Base-by-base conservation (phyloP, 805 yeast genomes). In the Saturnispora saitoi region DNA sequence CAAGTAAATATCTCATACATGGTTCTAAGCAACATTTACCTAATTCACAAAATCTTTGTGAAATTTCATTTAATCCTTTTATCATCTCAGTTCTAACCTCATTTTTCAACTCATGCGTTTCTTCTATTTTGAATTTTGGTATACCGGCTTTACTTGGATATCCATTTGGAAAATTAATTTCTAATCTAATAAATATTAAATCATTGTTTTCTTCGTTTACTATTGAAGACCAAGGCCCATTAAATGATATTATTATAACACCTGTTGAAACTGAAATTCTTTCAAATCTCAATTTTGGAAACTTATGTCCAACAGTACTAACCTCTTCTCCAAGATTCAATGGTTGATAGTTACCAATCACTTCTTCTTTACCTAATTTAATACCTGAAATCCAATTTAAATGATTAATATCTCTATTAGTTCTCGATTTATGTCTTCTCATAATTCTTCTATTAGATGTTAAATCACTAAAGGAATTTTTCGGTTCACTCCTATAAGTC, bases 341-440 rank as follows among this genome's bases (percentile, higher is more conserved):
- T 0, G 80, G 77, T 54, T 65, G 68, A 30, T 48, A 34, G 17
- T 34, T 48, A 40, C 57, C 54, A 24, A 57, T 55, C 48, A 69
- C 67, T 4, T 75, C 76, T 8, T 77, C 62, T 38, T 71, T 68
- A 1, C 87, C 87, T 54, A 91, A 78, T 49, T 89, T 72, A 7
- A 91, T 95, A 45, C 98, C 97, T 0, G 96, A 82, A 34, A 95
- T 81, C 98, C 98, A 91, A 54, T 84, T 81, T 52, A 91, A 68
- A 59, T 87, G 95, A 56, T 83, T 80, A 59, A 60, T 72, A 49
- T 48, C 76, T 58, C 42, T 73, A 61, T 51, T 72, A 4, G 4
- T 17, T 31, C 32, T 43, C 1, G n/a, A 37, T 8, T 19, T 37
- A 51, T 43, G 69, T 57, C 51, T 66, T 52, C 54, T 66, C 57